Base-by-base conservation (phyloP, 352 stramenopile species). In the Phytophthora foliorum region DNA sequence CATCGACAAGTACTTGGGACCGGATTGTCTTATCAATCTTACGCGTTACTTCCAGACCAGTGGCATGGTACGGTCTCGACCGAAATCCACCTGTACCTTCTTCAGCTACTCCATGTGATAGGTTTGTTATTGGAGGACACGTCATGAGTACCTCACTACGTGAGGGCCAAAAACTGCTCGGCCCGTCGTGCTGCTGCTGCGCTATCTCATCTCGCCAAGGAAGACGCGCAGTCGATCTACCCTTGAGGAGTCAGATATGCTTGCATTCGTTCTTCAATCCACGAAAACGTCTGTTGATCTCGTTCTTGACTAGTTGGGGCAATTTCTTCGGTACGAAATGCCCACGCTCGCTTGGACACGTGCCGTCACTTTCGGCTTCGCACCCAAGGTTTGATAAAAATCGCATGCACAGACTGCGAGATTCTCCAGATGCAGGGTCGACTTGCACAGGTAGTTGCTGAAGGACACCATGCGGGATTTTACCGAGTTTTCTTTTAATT, bases 321-420 rank as follows among this genome's bases (percentile, higher is more conserved):
- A 56, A 31, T 29, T 39, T 41, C 16, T 52, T 32, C 3, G 54
- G 54, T 29, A 62, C 41, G 41, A 62, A 62, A 21, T 62, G 54
- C 14, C 17, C 54, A n/a, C 39, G 54, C 21, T 42, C 54, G 21
- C 54, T 62, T n/a, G 41, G 41, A 10, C 25, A 62, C 4, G 21
- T 17, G 8, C 19, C 38, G 11, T 39, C 34, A 39, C 25, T 24
- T 19, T 49, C n/a, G 8, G 21, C 16, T 24, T 24, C 32, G n/a
- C 41, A 62, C 3, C 41, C 39, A 53, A 19, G 25, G 0, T 44
- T 53, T 3, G 54, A 53, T 16, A 62, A n/a, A n/a, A 32, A 52
- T 4, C 54, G 27, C 54, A 62, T 62, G n/a, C 54, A 62, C 17
- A 62, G 34, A 32, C 14, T 41, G 22, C 25, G 24, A 9, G 22